Conservation (phyloP, 495 filamentous ascomycete species). For the Sordaria brevicollis region DNA sequence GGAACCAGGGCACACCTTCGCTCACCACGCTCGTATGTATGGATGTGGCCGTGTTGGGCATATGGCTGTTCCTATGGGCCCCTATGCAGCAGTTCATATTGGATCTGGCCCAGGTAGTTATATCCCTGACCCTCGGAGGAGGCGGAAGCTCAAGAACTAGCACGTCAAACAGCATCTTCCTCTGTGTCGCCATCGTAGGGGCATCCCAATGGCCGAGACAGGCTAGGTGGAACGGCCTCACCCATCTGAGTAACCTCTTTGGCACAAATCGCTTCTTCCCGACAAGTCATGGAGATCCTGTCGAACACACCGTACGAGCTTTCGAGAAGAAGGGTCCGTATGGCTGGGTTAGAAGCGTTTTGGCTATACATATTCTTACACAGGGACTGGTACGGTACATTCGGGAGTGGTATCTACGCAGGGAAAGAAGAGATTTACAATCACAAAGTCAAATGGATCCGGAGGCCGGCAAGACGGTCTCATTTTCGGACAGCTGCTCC, state of each 20-base stretch:
- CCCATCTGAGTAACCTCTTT: conserved; percentile 29
- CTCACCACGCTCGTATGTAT: conserved; percentile 71
- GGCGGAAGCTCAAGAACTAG: conserved; percentile 68
- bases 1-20: conserved; percentile 53
- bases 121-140: conserved; percentile 85
- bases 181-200: conserved; percentile 78
- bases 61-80: conserved; percentile 87
- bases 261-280: conserved; percentile 30
- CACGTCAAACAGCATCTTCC: conserved; percentile 58
- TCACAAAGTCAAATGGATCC: conserved; percentile 34
- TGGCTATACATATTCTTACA: conserved; percentile 83
- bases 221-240: conserved; percentile 35
- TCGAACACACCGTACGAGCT: conserved; percentile 28
- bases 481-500: conserved; percentile 20
- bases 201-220: conserved; percentile 51
- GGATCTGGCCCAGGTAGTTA: conserved; percentile 93
- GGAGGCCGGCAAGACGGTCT: conserved; percentile 34
- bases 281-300: conserved; percentile 28
- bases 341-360: conserved; percentile 46
- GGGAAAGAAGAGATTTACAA: conserved; percentile 39
- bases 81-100: conserved; percentile 80
- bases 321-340: conserved; percentile 40
- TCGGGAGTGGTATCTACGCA: conserved; percentile 47
- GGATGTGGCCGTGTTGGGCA: conserved; percentile 66
- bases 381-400: conserved; percentile 62